Evolutionary conservation across 106 monocot species (phyloP), one percentile per base, ranked within the genome.

Genomic region (Amphibolis antarctica): DNA sequence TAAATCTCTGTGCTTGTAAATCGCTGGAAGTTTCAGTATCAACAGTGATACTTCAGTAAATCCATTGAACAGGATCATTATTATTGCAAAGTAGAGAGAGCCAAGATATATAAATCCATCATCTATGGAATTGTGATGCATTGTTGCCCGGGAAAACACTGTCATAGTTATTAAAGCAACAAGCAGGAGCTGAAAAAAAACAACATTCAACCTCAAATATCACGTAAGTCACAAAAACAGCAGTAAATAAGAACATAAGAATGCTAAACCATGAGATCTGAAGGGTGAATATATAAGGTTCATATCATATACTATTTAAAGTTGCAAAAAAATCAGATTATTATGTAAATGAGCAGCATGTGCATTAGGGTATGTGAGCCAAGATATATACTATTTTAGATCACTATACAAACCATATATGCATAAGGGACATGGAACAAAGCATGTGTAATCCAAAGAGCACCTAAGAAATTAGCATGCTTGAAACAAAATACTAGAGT

Each of bases 1-100:
- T 68, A 88, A 71, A 69, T 98, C 98, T 66, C 98, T 90, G 55
- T 98, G 98, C 79, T 98, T 98, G 75, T 98, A 98, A 70, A 98
- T 71, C 24, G 88, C 82, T n/a, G 98, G 98, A 77, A 98, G 87
- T 66, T 91, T 98, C 59, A 80, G 72, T 55, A 98, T 78, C 69
- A 98, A 48, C 73, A 98, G 64, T 65, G 91, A 76, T 74, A 98
- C 98, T 82, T 98, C 98, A 5, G 98, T 98, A 62, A 98, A 98
- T 54, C 98, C 98, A 73, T 91, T 98, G 56, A 98, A 98, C 10
- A 98, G 68, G 66, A 98, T 91, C 87, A 98, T 98, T 62, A 98
- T 65, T 53, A 80, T 83, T 45, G 79, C 75, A 71, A 98, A 98
- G 76, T 98, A 98, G 28, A 98, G 44, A 19, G 87, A 84, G 9